Percentiles rank a stretch among this genome's conserved stretches.
phyloP scores from a whole-genome alignment of 371 early-diverging fungal species.

The Mortierella sp. region DNA sequence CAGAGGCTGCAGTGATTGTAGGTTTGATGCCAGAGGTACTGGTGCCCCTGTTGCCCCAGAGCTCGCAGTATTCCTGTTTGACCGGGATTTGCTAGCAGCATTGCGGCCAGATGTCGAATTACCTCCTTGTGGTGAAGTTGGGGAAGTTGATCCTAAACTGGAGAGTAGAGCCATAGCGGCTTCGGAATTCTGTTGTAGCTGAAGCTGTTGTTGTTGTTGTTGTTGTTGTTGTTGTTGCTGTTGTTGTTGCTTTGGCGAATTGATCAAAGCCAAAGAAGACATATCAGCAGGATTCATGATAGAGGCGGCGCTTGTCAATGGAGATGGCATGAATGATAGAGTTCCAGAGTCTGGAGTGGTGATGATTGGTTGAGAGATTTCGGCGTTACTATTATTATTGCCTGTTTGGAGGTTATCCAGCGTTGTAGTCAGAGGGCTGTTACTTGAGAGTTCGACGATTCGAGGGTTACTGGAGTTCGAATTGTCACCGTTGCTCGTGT shows the following conservation, averaged over 20 bases:
- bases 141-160: background rate
- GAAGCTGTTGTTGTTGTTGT: constrained; percentile 19
- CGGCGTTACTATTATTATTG: constrained; percentile 7
- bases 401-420: constrained; percentile 1
- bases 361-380: constrained; percentile 13
- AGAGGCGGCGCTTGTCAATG: background rate
- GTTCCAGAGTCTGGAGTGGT: constrained; percentile 16
- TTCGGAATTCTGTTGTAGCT: constrained; percentile 17
- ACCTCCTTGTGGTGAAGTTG: constrained; percentile 1
- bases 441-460: constrained; percentile 33
- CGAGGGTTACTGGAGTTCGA: constrained; percentile 19
- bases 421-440: constrained; percentile 15
- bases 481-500: constrained; percentile 2
- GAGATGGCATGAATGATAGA: constrained; percentile 17
- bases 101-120: background rate
- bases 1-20: constrained; percentile 36
- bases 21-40: background rate
- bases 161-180: constrained; percentile 27
- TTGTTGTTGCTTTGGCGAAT: constrained; percentile 17
- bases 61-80: background rate
- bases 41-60: background rate
- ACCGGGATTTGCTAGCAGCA: constrained; percentile 7
- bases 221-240: constrained; percentile 15
- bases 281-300: constrained; percentile 12
- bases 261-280: constrained; percentile 19